phyloP scores from a whole-genome alignment of 1,284 basidiomycete genomes.

The Ceratobasidium sp. region DNA sequence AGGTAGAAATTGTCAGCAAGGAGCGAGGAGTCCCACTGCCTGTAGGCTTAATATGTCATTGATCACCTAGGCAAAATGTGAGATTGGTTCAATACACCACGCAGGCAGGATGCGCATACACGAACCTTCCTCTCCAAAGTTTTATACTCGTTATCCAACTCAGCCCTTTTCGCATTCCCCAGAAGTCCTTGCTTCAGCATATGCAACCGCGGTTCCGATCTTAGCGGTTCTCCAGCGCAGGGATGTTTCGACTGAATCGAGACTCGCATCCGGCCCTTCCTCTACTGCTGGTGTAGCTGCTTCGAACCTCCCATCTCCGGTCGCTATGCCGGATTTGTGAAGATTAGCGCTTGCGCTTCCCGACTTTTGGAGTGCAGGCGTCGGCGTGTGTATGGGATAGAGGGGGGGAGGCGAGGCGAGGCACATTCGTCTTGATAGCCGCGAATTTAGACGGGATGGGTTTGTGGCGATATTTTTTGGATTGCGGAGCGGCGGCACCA shows the following conservation, averaged over 20 bases:
- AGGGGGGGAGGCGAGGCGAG: constrained; percentile 74
- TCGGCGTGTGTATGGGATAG: constrained; percentile 61
- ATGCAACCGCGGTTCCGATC: constrained; percentile 89
- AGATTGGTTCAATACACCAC: no score
- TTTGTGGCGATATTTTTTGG: constrained; percentile 91
- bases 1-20: constrained; percentile 85
- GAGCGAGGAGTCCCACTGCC: constrained; percentile 96
- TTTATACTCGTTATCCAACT: constrained; percentile 92
- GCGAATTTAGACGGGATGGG: constrained; percentile 98
- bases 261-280: constrained; percentile 79
- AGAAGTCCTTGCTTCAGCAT: constrained; percentile 93
- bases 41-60: constrained; percentile 88
- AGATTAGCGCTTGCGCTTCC: constrained; percentile 69
- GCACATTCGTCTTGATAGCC: constrained; percentile 88
- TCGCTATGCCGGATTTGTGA: constrained; percentile 69
- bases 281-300: constrained; percentile 67
- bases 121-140: constrained; percentile 88
- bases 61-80: constrained; percentile 27
- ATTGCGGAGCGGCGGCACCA: constrained; percentile 70
- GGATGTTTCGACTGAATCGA: constrained; percentile 91
- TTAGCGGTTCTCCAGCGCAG: constrained; percentile 84
- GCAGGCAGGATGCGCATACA: no score
- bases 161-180: constrained; percentile 91
- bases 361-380: constrained; percentile 52
- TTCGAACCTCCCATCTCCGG: constrained; percentile 72